These are phyloP conservation scores for Alloascoidea africana DNA, from an alignment of 805 yeast genomes.

Conservation along the genomic window DNA sequence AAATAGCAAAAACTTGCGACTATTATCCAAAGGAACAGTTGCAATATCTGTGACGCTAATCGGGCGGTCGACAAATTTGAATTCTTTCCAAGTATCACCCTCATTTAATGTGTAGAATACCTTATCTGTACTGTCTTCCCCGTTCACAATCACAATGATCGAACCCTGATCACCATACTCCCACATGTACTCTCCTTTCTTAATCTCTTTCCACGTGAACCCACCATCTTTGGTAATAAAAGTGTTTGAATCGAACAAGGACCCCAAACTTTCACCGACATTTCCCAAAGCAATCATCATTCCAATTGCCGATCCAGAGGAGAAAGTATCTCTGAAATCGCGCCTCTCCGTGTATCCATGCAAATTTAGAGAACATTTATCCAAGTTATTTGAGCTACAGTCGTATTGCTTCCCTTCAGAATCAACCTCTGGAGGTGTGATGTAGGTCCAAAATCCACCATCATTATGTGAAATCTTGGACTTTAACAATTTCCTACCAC, in stretches of 20 bases:
- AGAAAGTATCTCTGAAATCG: constrained; percentile 72
- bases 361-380: constrained; percentile 65
- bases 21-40: constrained; percentile 87
- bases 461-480: constrained; percentile 77
- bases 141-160: constrained; percentile 56
- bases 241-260: constrained; percentile 42
- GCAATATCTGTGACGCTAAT: constrained; percentile 57
- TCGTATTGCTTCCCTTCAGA: constrained; percentile 38
- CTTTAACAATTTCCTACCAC: constrained; percentile 41
- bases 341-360: constrained; percentile 84
- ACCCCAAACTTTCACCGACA: constrained; percentile 50
- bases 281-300: constrained; percentile 86
- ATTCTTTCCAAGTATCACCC: constrained; percentile 64
- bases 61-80: constrained; percentile 39
- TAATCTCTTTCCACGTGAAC: constrained; percentile 67
- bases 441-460: constrained; percentile 72
- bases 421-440: constrained; percentile 57
- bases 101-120: constrained; percentile 60
- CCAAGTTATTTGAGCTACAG: constrained; percentile 30
- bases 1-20: constrained; percentile 60
- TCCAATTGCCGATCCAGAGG: constrained; percentile 85
- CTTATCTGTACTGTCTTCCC: constrained; percentile 38
- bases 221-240: constrained; percentile 88
- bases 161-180: constrained; percentile 95
- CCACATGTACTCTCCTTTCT: constrained; percentile 73